Conservation (phyloP, 495 filamentous ascomycete species). For the Jackrogersella minutella region DNA sequence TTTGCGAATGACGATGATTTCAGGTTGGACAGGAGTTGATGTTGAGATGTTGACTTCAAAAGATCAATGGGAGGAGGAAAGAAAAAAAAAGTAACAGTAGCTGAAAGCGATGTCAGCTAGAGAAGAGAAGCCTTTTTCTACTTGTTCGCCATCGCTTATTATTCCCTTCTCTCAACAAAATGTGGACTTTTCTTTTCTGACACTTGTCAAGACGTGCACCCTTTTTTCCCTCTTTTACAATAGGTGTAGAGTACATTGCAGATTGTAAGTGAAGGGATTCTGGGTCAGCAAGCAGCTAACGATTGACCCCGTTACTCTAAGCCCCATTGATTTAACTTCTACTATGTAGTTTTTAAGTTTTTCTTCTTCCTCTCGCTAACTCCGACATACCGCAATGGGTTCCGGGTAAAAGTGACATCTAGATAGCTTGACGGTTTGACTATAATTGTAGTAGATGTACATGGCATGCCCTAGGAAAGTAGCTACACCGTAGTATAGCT, state of each 20-base stretch:
- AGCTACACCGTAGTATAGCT: background rate
- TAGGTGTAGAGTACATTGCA: background rate
- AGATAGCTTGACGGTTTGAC: background rate
- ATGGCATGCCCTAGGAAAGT: no score
- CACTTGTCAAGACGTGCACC: constrained; percentile 31
- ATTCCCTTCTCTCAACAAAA: constrained; percentile 30
- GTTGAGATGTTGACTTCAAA: background rate
- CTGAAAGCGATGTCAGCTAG: background rate
- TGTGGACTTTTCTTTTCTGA: constrained; percentile 29
- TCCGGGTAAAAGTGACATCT: background rate
- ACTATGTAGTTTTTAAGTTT: background rate
- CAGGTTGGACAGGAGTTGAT: background rate
- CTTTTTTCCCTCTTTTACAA: constrained; percentile 6
- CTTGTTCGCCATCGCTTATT: constrained; percentile 25
- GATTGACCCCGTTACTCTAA: constrained; percentile 21
- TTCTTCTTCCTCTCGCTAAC: constrained; percentile 30
- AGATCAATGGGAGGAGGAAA: constrained; percentile 2
- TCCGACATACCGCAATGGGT: constrained; percentile 15
- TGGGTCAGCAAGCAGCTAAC: constrained; percentile 11
- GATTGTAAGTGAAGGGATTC: background rate
- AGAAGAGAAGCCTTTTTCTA: constrained; percentile 24
- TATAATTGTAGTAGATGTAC: background rate
- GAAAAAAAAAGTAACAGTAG: constrained; percentile 1
- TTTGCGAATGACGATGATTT: background rate
- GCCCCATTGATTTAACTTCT: constrained; percentile 17